Percentiles rank a stretch among this genome's conserved stretches.
Conservation (phyloP, 2,329 filamentous ascomycete genomes). For the Penicillium thymicola region DNA sequence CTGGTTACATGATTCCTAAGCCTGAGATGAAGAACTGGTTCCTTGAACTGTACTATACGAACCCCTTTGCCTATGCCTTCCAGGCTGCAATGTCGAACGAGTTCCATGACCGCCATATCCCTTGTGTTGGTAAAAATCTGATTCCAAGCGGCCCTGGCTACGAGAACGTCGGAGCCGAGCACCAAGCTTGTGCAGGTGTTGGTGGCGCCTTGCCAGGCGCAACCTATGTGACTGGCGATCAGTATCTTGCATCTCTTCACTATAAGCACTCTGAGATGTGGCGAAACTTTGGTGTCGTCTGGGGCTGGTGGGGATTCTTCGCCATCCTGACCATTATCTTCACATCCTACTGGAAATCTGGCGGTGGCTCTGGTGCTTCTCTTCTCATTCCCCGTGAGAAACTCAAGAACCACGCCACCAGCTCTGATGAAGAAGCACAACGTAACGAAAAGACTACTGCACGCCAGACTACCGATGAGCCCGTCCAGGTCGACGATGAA, state of each 20-base stretch:
- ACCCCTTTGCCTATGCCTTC: conserved; percentile 34
- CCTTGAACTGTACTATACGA: conserved; percentile 35
- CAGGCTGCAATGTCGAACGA: conserved; percentile 31
- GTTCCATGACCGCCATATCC: conserved; percentile 28
- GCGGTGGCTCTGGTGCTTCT: conserved; percentile 46
- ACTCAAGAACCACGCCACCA: conserved; percentile 36
- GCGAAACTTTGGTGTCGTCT: conserved; percentile 59
- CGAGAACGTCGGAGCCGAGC: conserved; percentile 13
- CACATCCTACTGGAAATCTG: conserved; percentile 53
- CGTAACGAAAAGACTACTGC: background rate
- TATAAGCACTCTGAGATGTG: conserved; percentile 52
- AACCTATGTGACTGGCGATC: conserved; percentile 51
- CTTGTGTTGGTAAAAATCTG: conserved; percentile 30
- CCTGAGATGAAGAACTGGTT: conserved; percentile 51
- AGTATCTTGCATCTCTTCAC: conserved; percentile 54
- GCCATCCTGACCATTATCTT: conserved; percentile 55
- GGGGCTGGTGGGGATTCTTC: conserved; percentile 60
- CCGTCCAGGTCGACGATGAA: conserved; percentile 22
- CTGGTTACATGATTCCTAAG: conserved; percentile 42
- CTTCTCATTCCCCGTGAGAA: conserved; percentile 62
- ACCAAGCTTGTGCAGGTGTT: conserved; percentile 54
- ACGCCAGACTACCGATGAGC: conserved; percentile 9
- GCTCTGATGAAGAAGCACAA: conserved; percentile 18
- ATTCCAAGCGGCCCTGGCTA: conserved; percentile 30
- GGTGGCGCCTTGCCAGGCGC: conserved; percentile 51